A percentile compares a stretch with the other conserved stretches of the same genome.
Conservation (phyloP, 306 rosid genomes). For the Acmispon strigosus region DNA sequence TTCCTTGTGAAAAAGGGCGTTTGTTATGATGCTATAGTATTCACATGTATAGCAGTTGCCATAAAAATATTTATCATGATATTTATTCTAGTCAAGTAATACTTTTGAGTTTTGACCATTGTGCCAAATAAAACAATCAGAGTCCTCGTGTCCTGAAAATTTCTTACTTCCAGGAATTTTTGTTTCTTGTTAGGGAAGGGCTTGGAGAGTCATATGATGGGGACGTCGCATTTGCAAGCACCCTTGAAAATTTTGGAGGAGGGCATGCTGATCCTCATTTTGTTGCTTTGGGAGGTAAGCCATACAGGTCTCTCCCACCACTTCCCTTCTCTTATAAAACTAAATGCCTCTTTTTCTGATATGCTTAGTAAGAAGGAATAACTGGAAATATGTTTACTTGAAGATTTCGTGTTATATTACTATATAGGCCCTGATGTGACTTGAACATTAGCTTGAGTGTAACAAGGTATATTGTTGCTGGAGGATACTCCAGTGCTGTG, state of each 20-base stretch:
- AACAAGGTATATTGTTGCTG: not conserved
- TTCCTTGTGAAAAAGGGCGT: not conserved
- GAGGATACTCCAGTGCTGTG: not conserved
- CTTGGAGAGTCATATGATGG: slow-evolving; percentile 89
- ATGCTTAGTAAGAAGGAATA: slow-evolving; percentile 17
- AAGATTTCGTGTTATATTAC: slow-evolving; percentile 3
- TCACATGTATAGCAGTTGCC: not conserved
- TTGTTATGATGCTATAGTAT: not conserved
- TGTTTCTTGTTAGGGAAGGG: slow-evolving; percentile 61
- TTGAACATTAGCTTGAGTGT: slow-evolving; percentile 6
- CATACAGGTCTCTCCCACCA: not conserved
- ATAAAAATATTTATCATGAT: not conserved
- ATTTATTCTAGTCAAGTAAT: slow-evolving; percentile 3
- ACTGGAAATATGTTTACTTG: not conserved
- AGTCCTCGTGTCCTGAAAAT: not conserved
- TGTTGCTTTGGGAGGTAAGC: slow-evolving; percentile 87
- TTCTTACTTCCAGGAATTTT: not conserved
- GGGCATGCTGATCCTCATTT: slow-evolving; percentile 88
- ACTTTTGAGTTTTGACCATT: not conserved
- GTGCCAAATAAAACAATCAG: not conserved
- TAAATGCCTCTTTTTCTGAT: not conserved
- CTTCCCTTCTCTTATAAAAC: not conserved
- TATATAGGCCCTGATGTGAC: slow-evolving; percentile 14
- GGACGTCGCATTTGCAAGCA: slow-evolving; percentile 78
- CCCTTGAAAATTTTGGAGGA: slow-evolving; percentile 91